These are phyloP conservation scores for Cordia subcordata DNA, from an alignment of 257 asterid genomes.

Conservation along the genomic window DNA sequence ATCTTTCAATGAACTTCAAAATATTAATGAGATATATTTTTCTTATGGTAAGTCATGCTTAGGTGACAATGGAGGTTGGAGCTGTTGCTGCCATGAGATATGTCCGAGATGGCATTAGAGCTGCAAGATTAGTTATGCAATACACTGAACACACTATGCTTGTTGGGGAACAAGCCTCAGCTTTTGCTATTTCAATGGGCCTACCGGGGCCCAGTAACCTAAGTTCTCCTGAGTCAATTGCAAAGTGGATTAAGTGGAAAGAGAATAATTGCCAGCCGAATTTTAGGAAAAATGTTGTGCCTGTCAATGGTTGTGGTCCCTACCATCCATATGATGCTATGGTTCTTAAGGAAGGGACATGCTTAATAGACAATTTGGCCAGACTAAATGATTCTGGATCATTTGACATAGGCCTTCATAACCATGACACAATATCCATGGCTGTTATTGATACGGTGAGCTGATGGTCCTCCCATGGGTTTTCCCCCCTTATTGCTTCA, in stretches of 20 bases:
- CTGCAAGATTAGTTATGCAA: conserved; percentile 81
- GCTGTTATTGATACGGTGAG: conserved; percentile 87
- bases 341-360: conserved; percentile 17
- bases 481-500: neutral
- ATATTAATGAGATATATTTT: conserved; percentile 9
- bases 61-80: conserved; percentile 99
- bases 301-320: conserved; percentile 75
- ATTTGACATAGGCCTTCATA: conserved; percentile 38
- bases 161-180: conserved; percentile 90
- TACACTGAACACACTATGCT: conserved; percentile 88
- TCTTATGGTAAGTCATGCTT: conserved; percentile 51
- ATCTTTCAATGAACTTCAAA: conserved; percentile 8
- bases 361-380: conserved; percentile 22
- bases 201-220: conserved; percentile 86
- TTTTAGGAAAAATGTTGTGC: conserved; percentile 71
- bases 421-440: conserved; percentile 96
- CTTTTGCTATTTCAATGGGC: conserved; percentile 92
- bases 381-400: conserved; percentile 26
- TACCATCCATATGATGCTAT: conserved; percentile 35
- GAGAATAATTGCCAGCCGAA: conserved; percentile 71
- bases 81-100: conserved; percentile 97
- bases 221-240: conserved; percentile 75
- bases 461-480: conserved; percentile 10
- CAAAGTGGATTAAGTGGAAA: conserved; percentile 79
- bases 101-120: conserved; percentile 78